phyloP scores from a whole-genome alignment of 768 basidiomycete species.

The Boletus huronensis region DNA sequence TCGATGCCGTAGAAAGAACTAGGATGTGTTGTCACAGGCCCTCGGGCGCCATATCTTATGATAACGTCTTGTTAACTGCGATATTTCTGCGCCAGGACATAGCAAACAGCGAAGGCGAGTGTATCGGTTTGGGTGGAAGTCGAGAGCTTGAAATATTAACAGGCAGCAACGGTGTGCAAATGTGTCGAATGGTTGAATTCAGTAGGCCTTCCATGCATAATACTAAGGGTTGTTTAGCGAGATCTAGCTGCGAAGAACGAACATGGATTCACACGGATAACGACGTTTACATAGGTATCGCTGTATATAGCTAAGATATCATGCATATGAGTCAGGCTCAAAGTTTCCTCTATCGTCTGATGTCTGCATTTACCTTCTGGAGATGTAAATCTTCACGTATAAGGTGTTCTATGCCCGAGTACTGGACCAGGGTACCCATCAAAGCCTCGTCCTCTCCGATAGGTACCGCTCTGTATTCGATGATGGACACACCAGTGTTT shows the following conservation, averaged over 20 bases:
- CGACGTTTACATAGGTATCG: constrained; percentile 7
- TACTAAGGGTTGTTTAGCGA: not conserved
- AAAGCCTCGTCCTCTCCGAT: constrained; percentile 6
- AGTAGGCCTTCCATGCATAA: not conserved
- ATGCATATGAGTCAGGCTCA: not conserved
- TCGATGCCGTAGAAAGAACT: constrained; percentile 29
- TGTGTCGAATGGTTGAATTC: not conserved
- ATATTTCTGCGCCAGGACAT: not conserved
- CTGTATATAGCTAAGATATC: constrained; percentile 7
- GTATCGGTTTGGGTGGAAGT: not conserved
- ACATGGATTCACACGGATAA: not conserved
- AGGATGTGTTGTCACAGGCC: not conserved
- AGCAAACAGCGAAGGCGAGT: not conserved
- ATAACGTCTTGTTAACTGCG: not conserved
- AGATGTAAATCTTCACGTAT: constrained; percentile 19
- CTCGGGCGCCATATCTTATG: not conserved
- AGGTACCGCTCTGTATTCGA: constrained; percentile 47
- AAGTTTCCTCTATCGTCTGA: constrained; percentile 7
- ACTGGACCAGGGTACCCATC: constrained; percentile 45
- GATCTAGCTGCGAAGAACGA: not conserved
- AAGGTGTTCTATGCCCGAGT: constrained; percentile 56
- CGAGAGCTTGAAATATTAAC: not conserved
- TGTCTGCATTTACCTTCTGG: constrained; percentile 54
- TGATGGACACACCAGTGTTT: constrained; percentile 44
- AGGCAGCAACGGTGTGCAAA: not conserved